Evolutionary conservation across 2,329 filamentous ascomycete genomes (phyloP), one percentile per base, ranked within the genome.

Genomic region (Onygena corvina): DNA sequence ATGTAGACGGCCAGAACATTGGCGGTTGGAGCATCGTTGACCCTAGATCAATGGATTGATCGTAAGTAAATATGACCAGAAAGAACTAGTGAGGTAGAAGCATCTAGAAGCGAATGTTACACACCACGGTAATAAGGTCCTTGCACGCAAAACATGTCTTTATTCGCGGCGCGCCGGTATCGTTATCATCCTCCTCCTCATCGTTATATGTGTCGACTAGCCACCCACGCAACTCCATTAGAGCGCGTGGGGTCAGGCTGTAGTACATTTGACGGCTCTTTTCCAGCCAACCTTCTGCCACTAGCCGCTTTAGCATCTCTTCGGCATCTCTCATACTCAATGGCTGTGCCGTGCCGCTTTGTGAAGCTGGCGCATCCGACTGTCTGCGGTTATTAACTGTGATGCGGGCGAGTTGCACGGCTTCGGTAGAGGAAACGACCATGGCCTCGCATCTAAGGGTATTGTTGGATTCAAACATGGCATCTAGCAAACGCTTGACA

Each of bases 181-280:
- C 79, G n/a, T 42, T 23, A n/a, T 71, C 69, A 7, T 78, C 79
- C 1, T 73, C 71, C 7, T 79, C 76, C 0, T 75, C 68, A 49
- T 93, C 85, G 61, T 98, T 96, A 66, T 94, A 98, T 23, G 83
- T 86, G 48, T 86, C 84, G n/a, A 86, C 69, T 45, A 98, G 74
- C 81, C 89, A 96, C 1, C 77, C 74, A 51, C 83, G 76, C 50
- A 98, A 69, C 71, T 98, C 92, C 73, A 96, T 79, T 56, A 98
- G 69, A 1, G 80, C 83, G 6, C 90, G 77, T 2, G 87, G 78
- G 47, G 81, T 83, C 14, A 95, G 72, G 14, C 76, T 79, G 64
- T 87, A 95, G 66, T 82, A 94, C 0, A 80, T 80, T 8, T 75
- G 74, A 12, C 64, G 60, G 52, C 84, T 92, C 61, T 80, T 79